These are phyloP conservation scores for Porogramme epimiltina DNA, from an alignment of 1,284 basidiomycete species.

Conservation along the genomic window DNA sequence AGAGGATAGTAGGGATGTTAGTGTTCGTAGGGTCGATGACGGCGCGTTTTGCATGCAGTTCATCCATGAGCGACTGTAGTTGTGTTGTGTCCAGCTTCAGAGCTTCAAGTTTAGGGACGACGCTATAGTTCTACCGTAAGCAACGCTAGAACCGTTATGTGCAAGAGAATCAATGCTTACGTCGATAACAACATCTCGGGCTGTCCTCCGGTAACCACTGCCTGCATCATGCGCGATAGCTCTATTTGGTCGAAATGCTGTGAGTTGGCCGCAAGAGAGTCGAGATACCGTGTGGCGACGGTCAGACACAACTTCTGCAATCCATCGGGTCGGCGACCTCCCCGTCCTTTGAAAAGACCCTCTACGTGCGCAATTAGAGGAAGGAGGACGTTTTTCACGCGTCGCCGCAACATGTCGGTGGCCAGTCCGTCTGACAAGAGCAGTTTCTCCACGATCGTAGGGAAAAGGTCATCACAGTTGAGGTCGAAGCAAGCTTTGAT, in stretches of 20 bases:
- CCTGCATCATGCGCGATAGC: background rate
- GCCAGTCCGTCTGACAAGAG: background rate
- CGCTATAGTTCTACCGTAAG: background rate
- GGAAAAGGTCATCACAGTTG: constrained; percentile 1
- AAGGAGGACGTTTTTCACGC: constrained; percentile 3
- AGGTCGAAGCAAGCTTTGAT: constrained; percentile 2
- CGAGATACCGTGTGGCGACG: background rate
- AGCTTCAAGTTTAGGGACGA: constrained; percentile 4
- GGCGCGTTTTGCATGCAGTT: background rate
- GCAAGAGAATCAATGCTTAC: too few relatives aligned
- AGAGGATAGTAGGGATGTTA: background rate
- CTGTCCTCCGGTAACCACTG: background rate
- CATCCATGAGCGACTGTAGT: background rate
- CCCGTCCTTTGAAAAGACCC: background rate
- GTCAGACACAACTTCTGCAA: background rate
- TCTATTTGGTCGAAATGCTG: background rate
- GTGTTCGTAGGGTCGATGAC: background rate
- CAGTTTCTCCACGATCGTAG: background rate
- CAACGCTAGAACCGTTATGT: background rate
- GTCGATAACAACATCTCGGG: background rate
- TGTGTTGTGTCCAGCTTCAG: background rate
- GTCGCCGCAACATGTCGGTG: background rate
- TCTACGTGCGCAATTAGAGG: constrained; percentile 1
- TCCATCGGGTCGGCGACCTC: background rate
- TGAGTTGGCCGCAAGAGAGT: background rate